Percentiles rank a stretch among this genome's conserved stretches.
Evolutionary conservation across 163 green algal species (phyloP).

Genomic region (Volvox carteri): DNA sequence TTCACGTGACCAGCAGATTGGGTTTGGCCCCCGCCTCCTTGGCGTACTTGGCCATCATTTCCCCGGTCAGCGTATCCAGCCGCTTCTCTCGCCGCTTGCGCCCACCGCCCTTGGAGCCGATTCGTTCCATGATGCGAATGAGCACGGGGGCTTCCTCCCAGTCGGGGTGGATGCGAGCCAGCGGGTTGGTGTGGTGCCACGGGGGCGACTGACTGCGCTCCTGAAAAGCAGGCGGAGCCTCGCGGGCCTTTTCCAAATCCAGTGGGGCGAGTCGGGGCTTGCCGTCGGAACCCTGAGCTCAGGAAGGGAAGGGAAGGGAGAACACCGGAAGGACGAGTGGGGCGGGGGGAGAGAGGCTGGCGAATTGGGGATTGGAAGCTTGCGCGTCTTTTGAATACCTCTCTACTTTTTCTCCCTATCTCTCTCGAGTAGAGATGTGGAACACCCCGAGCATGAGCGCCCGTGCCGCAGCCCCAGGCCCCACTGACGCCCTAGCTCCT

Average conservation of each 20-base stretch:
- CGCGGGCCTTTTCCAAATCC: constrained; percentile 50
- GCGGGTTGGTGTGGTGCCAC: constrained; percentile 72
- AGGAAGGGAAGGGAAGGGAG: not conserved
- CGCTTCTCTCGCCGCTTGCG: constrained; percentile 61
- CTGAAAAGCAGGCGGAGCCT: constrained; percentile 15
- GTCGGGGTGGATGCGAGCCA: constrained; percentile 70
- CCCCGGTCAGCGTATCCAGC: constrained; percentile 30
- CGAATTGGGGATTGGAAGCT: no score
- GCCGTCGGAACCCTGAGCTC: not conserved
- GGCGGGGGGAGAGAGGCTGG: no score
- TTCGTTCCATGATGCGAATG: constrained; percentile 67
- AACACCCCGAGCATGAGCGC: no score
- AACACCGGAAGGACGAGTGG: no score
- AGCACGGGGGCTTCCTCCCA: constrained; percentile 70
- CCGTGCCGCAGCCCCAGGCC: no score
- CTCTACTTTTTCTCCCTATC: no score
- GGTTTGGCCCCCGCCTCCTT: constrained; percentile 49
- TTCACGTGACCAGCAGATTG: constrained; percentile 40
- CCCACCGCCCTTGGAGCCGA: constrained; percentile 66
- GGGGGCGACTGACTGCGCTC: constrained; percentile 64
- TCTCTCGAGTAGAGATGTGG: no score
- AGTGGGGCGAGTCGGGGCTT: constrained; percentile 45
- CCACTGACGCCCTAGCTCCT: no score
- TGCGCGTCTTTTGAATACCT: no score
- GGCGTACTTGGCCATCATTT: constrained; percentile 48